Conservation (phyloP, 768 basidiomycete genomes). For the Sutorius australiensis region DNA sequence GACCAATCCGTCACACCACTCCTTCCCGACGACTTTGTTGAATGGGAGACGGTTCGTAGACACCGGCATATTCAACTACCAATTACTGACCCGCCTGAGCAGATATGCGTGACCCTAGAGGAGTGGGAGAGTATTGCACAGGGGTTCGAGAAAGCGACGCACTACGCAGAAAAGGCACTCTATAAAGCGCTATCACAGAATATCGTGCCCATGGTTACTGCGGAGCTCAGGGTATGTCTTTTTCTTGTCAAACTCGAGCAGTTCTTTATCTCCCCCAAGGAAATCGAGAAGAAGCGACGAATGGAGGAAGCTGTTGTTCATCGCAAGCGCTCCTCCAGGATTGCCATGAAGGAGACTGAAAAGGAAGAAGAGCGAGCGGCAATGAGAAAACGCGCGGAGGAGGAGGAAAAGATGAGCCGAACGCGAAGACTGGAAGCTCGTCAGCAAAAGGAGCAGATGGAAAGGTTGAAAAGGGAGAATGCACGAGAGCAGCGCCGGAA, state of each 20-base stretch:
- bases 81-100: constrained; percentile 1
- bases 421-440: constrained; percentile 55
- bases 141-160: constrained; percentile 68
- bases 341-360: constrained; percentile 77
- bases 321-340: constrained; percentile 87
- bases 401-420: constrained; percentile 64
- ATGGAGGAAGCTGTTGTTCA: constrained; percentile 75
- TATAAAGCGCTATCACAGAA: constrained; percentile 61
- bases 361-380: constrained; percentile 66
- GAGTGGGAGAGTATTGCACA: constrained; percentile 85
- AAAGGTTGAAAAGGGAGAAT: constrained; percentile 50
- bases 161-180: constrained; percentile 78
- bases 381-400: constrained; percentile 59
- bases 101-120: constrained; percentile 79
- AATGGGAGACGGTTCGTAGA: constrained; percentile 84
- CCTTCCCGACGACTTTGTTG: constrained; percentile 56
- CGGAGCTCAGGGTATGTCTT: constrained; percentile 54
- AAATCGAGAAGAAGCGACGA: constrained; percentile 56
- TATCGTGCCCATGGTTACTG: constrained; percentile 68
- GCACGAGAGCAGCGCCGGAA: constrained; percentile 51
- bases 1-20: constrained; percentile 11
- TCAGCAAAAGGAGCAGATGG: constrained; percentile 53
- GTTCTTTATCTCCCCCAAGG: constrained; percentile 37
- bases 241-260: neutral
- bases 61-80: neutral